Percentiles rank a stretch among this genome's conserved stretches.
Evolutionary conservation across 345 rosid genomes (phyloP).

Genomic region (Aquilaria yunnanensis): DNA sequence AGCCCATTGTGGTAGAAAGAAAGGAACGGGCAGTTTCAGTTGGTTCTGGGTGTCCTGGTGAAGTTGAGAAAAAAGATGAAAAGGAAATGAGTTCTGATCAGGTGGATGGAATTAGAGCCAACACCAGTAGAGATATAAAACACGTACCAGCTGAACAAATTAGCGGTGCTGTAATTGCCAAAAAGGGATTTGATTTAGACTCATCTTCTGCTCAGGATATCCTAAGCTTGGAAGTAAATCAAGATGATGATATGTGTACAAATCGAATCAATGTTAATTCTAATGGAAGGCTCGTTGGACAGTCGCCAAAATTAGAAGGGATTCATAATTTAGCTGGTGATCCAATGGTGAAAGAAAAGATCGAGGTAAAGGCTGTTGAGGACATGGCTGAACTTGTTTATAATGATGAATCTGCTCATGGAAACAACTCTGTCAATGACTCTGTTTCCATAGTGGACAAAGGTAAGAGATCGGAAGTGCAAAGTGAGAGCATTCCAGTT

Average conservation of each 20-base stretch:
- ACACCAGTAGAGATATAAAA: slow-evolving; percentile 29
- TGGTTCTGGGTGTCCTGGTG: slow-evolving; percentile 28
- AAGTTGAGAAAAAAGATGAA: slow-evolving; percentile 25
- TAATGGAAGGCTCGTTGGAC: slow-evolving; percentile 25
- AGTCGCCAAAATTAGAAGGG: slow-evolving; percentile 35
- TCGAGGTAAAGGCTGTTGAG: slow-evolving; percentile 28
- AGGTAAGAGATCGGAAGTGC: slow-evolving; percentile 31
- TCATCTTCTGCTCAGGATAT: slow-evolving; percentile 50
- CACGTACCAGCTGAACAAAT: slow-evolving; percentile 31
- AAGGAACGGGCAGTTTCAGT: slow-evolving; percentile 32
- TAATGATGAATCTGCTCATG: slow-evolving; percentile 20
- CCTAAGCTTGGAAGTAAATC: slow-evolving; percentile 39
- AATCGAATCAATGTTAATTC: slow-evolving; percentile 28
- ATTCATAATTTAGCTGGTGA: slow-evolving; percentile 25
- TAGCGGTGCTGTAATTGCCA: slow-evolving; percentile 26
- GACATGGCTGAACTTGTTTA: slow-evolving; percentile 20
- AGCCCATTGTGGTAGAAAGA: slow-evolving; percentile 25
- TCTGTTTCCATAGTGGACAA: slow-evolving; percentile 33
- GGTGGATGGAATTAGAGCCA: slow-evolving; percentile 27
- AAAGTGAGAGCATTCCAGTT: slow-evolving; percentile 30
- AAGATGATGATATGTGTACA: slow-evolving; percentile 32
- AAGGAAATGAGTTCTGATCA: slow-evolving; percentile 25
- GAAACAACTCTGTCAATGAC: slow-evolving; percentile 20
- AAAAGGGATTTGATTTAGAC: slow-evolving; percentile 48
- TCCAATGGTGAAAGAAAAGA: slow-evolving; percentile 35